Evolutionary conservation across 2,329 filamentous ascomycete species (phyloP).

Genomic region (Emmonsiellopsis sp.): DNA sequence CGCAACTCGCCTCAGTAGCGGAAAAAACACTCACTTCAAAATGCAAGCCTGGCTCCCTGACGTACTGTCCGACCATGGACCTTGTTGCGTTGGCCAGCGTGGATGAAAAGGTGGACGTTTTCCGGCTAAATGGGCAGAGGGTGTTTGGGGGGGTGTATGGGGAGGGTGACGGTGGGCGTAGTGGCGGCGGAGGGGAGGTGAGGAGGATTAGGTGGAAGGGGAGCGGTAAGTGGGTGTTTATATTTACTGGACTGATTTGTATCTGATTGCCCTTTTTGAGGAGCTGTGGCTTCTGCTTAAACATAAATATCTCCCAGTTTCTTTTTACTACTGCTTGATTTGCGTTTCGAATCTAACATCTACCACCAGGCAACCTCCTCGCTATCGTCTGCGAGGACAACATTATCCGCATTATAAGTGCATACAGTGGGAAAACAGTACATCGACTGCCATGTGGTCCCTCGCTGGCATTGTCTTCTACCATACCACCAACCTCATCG

Average conservation of each 20-base stretch:
- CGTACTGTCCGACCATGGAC: constrained; percentile 78
- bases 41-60: constrained; percentile 43
- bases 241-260: constrained; percentile 2
- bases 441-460: constrained; percentile 49
- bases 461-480: constrained; percentile 36
- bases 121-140: constrained; percentile 65
- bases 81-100: constrained; percentile 63
- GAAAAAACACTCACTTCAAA: constrained; percentile 32
- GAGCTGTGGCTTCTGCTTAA: background rate
- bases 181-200: constrained; percentile 23
- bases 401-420: constrained; percentile 62
- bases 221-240: constrained; percentile 44
- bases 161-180: constrained; percentile 31
- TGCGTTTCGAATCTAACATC: constrained; percentile 2
- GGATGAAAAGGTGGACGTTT: constrained; percentile 62
- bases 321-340: constrained; percentile 2
- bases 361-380: constrained; percentile 49
- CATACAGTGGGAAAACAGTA: constrained; percentile 72
- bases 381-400: constrained; percentile 80
- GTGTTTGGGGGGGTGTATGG: constrained; percentile 45
- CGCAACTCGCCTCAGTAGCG: constrained; percentile 28
- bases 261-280: background rate
- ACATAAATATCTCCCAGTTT: background rate
- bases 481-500: constrained; percentile 39
- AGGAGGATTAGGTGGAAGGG: constrained; percentile 53